These are phyloP conservation scores for Lactarius hengduanensis DNA, from an alignment of 768 basidiomycete species.

Conservation along the genomic window DNA sequence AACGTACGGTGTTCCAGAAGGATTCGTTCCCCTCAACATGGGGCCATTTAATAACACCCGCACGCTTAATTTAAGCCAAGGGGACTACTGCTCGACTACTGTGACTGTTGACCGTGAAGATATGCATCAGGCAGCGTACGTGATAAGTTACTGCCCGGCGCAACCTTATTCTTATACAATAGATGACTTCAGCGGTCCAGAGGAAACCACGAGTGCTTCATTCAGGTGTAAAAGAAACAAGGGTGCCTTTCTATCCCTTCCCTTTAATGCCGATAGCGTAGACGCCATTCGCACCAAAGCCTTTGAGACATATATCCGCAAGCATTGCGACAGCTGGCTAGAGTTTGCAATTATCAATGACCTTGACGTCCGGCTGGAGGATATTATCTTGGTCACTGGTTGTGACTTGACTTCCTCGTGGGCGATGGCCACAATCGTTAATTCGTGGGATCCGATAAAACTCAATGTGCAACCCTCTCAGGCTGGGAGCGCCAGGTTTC, in stretches of 20 bases:
- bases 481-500: constrained; percentile 3
- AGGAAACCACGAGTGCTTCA: background rate
- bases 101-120: background rate
- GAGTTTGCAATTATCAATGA: background rate
- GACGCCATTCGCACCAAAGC: background rate
- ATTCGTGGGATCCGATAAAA: background rate
- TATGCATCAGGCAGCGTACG: constrained; percentile 13
- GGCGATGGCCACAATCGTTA: too few species aligned
- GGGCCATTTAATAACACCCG: constrained; percentile 18
- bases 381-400: background rate
- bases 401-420: too few species aligned
- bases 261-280: background rate
- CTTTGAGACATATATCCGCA: background rate
- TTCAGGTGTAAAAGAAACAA: constrained; percentile 18
- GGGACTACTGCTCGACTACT: constrained; percentile 13
- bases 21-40: constrained; percentile 17
- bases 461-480: constrained; percentile 1
- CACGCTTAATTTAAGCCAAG: background rate
- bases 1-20: background rate
- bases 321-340: constrained; percentile 1
- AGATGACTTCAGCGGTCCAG: constrained; percentile 3
- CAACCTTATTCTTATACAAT: background rate
- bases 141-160: background rate
- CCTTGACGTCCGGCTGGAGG: constrained; percentile 16
- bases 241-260: constrained; percentile 25